Conservation (phyloP, 1,139 yeast species). For the Kurtzmaniella quercitrusa region DNA sequence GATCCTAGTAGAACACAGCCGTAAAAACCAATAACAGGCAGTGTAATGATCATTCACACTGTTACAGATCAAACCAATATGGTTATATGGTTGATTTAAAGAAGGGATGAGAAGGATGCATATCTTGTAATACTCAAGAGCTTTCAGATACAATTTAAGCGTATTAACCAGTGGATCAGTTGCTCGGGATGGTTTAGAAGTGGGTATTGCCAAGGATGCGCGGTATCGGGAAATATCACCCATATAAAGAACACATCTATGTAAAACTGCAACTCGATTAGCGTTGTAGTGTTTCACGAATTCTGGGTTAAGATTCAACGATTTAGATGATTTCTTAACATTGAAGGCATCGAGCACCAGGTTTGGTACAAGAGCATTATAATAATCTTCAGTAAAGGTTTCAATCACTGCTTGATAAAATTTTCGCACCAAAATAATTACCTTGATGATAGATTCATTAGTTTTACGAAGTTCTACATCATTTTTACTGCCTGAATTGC, state of each 20-base stretch:
- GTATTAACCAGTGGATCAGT: conserved; percentile 32
- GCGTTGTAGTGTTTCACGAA: conserved; percentile 14
- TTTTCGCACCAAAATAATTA: conserved; percentile 38
- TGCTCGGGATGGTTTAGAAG: conserved; percentile 28
- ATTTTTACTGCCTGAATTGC: neutral
- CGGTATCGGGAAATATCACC: conserved; percentile 62
- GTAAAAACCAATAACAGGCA: conserved; percentile 46
- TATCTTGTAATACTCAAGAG: conserved; percentile 46
- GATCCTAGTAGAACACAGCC: conserved; percentile 54
- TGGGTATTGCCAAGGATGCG: conserved; percentile 40
- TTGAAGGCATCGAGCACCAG: conserved; percentile 22
- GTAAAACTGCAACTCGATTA: conserved; percentile 44
- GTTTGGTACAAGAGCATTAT: conserved; percentile 30
- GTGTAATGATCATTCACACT: conserved; percentile 27
- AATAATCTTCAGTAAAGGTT: conserved; percentile 32
- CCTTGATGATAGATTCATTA: conserved; percentile 48
- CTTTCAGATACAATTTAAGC: conserved; percentile 24
- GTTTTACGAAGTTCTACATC: conserved; percentile 55
- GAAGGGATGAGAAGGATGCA: conserved; percentile 60
- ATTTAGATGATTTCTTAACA: conserved; percentile 9
- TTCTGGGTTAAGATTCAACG: neutral
- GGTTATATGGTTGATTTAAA: conserved; percentile 63
- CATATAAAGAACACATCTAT: conserved; percentile 51
- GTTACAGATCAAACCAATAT: conserved; percentile 56
- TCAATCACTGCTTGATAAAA: conserved; percentile 43